phyloP scores from a whole-genome alignment of 2,329 filamentous ascomycete species.

The Xylariaceae sp. region DNA sequence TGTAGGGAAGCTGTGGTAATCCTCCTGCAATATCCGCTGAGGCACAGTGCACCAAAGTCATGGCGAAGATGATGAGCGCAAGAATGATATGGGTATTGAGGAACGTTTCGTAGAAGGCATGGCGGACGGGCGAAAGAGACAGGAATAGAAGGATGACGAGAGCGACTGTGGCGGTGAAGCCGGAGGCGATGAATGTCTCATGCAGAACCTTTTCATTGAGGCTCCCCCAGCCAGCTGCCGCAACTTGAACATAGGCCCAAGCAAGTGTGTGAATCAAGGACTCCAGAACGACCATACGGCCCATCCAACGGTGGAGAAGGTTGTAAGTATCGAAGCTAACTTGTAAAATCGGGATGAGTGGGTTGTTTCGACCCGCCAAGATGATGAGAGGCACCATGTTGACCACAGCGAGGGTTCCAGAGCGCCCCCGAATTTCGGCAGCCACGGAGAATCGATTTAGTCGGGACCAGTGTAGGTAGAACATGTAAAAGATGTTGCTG shows the following conservation, averaged over 20 bases:
- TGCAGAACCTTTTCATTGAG: constrained; percentile 52
- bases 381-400: constrained; percentile 93
- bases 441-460: constrained; percentile 62
- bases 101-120: constrained; percentile 97
- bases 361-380: constrained; percentile 89
- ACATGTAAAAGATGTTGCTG: constrained; percentile 63
- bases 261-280: constrained; percentile 66
- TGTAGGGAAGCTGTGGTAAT: constrained; percentile 70
- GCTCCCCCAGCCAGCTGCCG: constrained; percentile 61
- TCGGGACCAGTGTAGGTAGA: constrained; percentile 58
- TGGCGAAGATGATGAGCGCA: constrained; percentile 64
- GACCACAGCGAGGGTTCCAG: constrained; percentile 77
- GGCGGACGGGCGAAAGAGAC: constrained; percentile 76
- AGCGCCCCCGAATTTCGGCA: constrained; percentile 81
- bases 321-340: constrained; percentile 98
- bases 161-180: constrained; percentile 58
- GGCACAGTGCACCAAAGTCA: constrained; percentile 76
- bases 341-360: constrained; percentile 74
- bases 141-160: constrained; percentile 67
- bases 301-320: constrained; percentile 80
- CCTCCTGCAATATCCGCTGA: constrained; percentile 62
- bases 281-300: constrained; percentile 69
- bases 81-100: constrained; percentile 80
- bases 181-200: constrained; percentile 64
- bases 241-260: constrained; percentile 71